A percentile compares a stretch with the other conserved stretches of the same genome.
These are phyloP conservation scores for Eucalyptus caleyi DNA, from an alignment of 345 rosid genomes.

Conservation along the genomic window DNA sequence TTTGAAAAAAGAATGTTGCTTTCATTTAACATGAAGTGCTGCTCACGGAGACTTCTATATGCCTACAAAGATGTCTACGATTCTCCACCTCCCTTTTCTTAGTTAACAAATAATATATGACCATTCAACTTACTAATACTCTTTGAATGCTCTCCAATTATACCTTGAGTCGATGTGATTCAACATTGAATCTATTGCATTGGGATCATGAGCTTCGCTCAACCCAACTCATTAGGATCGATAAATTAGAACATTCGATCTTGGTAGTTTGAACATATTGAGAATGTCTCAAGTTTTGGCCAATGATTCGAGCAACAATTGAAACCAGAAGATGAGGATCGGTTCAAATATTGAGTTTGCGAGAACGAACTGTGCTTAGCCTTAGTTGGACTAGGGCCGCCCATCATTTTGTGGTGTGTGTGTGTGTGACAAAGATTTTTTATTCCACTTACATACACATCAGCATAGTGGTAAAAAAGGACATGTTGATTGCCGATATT, in stretches of 20 bases:
- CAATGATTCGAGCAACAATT: too few relatives aligned
- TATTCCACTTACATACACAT: background rate
- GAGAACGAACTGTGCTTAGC: background rate
- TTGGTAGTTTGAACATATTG: background rate
- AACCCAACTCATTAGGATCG: background rate
- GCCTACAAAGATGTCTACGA: background rate
- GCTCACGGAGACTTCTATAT: background rate
- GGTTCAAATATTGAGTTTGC: background rate
- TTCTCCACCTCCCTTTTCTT: background rate
- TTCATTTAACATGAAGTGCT: background rate
- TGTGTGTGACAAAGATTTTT: background rate
- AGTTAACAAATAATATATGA: too few relatives aligned
- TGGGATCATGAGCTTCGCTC: background rate
- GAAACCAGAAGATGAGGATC: background rate
- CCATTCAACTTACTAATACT: background rate
- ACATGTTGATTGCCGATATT: background rate
- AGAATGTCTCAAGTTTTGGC: background rate
- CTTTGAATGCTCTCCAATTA: background rate
- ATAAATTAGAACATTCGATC: background rate
- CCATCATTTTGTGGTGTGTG: background rate
- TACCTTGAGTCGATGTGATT: background rate
- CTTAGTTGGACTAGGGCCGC: background rate
- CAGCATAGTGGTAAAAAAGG: background rate
- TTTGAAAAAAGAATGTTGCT: background rate
- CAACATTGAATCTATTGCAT: background rate